Evolutionary conservation across 169 alveolate species (phyloP).

Genomic region (Babesia ovata): DNA sequence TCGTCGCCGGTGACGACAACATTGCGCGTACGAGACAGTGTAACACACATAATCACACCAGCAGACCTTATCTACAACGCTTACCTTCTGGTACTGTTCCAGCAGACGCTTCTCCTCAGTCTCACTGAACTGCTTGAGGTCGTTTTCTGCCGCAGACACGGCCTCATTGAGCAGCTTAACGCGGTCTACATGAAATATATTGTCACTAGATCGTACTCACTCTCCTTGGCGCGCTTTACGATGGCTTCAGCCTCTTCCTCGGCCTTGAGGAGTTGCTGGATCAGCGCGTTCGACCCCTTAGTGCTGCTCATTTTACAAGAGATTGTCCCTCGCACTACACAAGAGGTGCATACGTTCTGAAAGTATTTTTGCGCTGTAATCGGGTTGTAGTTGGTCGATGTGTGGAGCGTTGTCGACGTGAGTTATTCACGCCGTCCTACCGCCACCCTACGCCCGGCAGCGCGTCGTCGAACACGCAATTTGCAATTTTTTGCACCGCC

Average conservation of each 20-base stretch:
- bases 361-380: background rate
- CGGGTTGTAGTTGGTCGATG: background rate
- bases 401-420: background rate
- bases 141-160: constrained; percentile 75
- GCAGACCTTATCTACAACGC: background rate
- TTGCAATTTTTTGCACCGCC: no score
- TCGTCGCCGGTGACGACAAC: background rate
- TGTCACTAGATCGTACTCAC: constrained; percentile 38
- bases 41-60: background rate
- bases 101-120: constrained; percentile 73
- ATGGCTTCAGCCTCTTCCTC: constrained; percentile 82
- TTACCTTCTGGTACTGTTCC: constrained; percentile 69
- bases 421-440: background rate
- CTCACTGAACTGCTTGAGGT: constrained; percentile 72
- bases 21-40: no score
- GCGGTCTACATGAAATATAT: constrained; percentile 54
- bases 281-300: constrained; percentile 74
- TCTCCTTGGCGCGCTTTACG: constrained; percentile 78
- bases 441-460: background rate
- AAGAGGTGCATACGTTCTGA: no score
- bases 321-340: no score
- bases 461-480: no score
- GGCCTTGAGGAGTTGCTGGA: constrained; percentile 79
- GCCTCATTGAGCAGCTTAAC: constrained; percentile 80
- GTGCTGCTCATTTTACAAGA: constrained; percentile 13